Evolutionary conservation across 352 stramenopile genomes (phyloP).

Genomic region (Globisporangium megalacanthum): DNA sequence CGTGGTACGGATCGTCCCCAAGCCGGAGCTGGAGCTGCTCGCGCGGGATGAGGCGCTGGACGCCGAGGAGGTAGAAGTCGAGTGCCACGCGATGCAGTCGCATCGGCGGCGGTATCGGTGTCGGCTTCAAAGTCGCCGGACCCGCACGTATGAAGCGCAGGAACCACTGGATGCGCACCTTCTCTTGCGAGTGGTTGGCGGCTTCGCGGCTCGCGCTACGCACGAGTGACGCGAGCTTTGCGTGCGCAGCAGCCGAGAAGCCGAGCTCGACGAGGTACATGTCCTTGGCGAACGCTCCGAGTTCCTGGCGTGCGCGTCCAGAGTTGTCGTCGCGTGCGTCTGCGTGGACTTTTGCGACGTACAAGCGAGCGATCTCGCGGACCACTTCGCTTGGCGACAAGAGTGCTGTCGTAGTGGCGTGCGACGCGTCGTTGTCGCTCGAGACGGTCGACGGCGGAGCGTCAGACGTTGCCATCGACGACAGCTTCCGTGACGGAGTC

Average conservation of each 20-base stretch:
- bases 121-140: slow-evolving; percentile 4
- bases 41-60: slow-evolving; percentile 40
- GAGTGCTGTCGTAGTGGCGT: not conserved
- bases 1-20: slow-evolving; percentile 38
- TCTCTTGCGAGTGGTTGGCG: slow-evolving; percentile 33
- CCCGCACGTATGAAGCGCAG: slow-evolving; percentile 38
- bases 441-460: not conserved
- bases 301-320: slow-evolving; percentile 28
- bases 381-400: slow-evolving; percentile 30
- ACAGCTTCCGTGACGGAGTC: not conserved
- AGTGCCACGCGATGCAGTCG: slow-evolving; percentile 33
- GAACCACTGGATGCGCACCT: slow-evolving; percentile 62
- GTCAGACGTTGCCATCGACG: not conserved
- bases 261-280: slow-evolving; percentile 60
- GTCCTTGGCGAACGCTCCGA: slow-evolving; percentile 53
- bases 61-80: slow-evolving; percentile 48
- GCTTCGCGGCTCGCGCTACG: slow-evolving; percentile 26
- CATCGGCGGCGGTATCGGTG: slow-evolving; percentile 16
- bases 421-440: not conserved
- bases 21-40: slow-evolving; percentile 34
- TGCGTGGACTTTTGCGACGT: slow-evolving; percentile 46
- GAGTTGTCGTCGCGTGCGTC: slow-evolving; percentile 31
- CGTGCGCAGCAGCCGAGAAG: slow-evolving; percentile 49
- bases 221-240: slow-evolving; percentile 46
- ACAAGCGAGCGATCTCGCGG: slow-evolving; percentile 56